Evolutionary conservation across 768 basidiomycete genomes (phyloP), one percentile per base, ranked within the genome.

Genomic region (Calvatia gigantea): DNA sequence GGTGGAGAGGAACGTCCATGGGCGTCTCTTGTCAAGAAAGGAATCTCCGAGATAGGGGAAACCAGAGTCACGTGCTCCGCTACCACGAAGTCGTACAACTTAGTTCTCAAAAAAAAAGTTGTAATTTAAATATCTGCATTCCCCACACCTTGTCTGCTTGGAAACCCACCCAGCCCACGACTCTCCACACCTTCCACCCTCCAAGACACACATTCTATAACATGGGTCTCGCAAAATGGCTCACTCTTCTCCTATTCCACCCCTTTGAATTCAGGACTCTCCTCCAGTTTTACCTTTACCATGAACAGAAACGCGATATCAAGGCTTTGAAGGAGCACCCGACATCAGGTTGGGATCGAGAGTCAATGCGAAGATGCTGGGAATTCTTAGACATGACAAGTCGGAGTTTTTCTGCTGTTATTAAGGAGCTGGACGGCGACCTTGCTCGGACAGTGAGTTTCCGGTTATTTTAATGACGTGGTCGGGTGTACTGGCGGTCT

Each of bases 381-480:
- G 75, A 81, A 6, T 87, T 94, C 63, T 75, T 98, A 51, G 95
- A 98, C 77, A 54, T 77, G 71, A 95, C 94, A 3, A 93, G 91
- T 61, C 73, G 96, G 62, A 91, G 87, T 72, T 99, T 97, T 62
- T 79, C 93, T 0, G 85, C 89, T 0, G 96, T 99, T 59, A 93
- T 98, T 65, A 98, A 96, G 71, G 91, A 97, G 70, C 75, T 98
- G 3, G 94, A 99, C 28, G 96, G 94, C 0, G 96, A 98, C 67
- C 73, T 99, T 59, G 94, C 94, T 3, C 76, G 96, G 58, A 89
- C 87, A 38, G 95, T 97, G 67, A 72, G 93, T 84, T 12, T 17
- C 37, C 19, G 51, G 45, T 41, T 44, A 45, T 56, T 31, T 51
- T 27, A n/a, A n/a, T n/a, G n/a, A n/a, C n/a, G n/a, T n/a, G n/a